A percentile compares a stretch with the other conserved stretches of the same genome.
phyloP scores from a whole-genome alignment of 208 protist genomes.

The Hexamita inflata region DNA sequence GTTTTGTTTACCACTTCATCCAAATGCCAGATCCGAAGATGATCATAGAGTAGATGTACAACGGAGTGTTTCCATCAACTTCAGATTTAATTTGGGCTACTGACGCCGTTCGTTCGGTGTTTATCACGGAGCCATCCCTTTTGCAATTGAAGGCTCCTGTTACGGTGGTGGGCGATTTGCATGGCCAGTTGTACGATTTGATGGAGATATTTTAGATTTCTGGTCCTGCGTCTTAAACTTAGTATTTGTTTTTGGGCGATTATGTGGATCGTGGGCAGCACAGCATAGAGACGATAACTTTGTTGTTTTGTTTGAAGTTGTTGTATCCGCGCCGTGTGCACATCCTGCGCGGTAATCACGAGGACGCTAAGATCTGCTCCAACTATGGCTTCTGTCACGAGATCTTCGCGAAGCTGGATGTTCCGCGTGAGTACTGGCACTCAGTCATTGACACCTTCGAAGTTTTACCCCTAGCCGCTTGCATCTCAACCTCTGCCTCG shows the following conservation, averaged over 20 bases:
- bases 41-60: too few species aligned
- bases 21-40: too few species aligned
- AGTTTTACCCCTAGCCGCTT: background rate
- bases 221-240: slow-evolving; percentile 75
- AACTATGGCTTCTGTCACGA: slow-evolving; percentile 41
- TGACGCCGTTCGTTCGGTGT: background rate
- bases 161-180: slow-evolving; percentile 78
- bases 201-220: slow-evolving; percentile 87
- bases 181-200: slow-evolving; percentile 88
- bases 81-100: slow-evolving; percentile 2
- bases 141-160: slow-evolving; percentile 57
- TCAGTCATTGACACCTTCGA: slow-evolving; percentile 33
- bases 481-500: slow-evolving; percentile 57
- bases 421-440: slow-evolving; percentile 16
- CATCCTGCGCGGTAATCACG: slow-evolving; percentile 89
- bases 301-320: slow-evolving; percentile 76
- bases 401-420: slow-evolving; percentile 28
- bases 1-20: too few species aligned
- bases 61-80: too few species aligned
- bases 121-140: slow-evolving; percentile 36
- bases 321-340: slow-evolving; percentile 77
- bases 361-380: slow-evolving; percentile 43
- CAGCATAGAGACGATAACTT: slow-evolving; percentile 67
- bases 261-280: slow-evolving; percentile 85
- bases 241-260: slow-evolving; percentile 94